Percentiles rank a stretch among this genome's conserved stretches.
phyloP scores from a whole-genome alignment of 441 rosid species.

The Populus hybrid region DNA sequence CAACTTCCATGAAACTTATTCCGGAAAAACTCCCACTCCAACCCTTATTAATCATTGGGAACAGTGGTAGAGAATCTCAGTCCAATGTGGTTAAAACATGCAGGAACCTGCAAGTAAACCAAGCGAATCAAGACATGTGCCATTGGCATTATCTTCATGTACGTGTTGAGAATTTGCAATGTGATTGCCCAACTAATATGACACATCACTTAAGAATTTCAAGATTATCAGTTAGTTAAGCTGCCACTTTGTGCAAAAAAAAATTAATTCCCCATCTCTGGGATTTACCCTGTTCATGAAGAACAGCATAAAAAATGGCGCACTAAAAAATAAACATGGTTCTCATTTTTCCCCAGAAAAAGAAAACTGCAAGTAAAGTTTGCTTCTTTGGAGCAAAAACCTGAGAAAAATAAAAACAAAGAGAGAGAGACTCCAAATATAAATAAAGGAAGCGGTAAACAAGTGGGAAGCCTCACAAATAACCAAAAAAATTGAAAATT shows the following conservation, averaged over 20 bases:
- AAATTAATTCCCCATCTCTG: no score
- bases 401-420: no score
- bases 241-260: background rate
- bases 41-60: constrained; percentile 62
- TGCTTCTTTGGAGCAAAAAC: no score
- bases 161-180: background rate
- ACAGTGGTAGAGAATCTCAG: constrained; percentile 45
- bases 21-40: constrained; percentile 32
- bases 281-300: no score
- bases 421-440: no score
- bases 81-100: constrained; percentile 38
- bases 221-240: background rate
- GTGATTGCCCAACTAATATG: background rate
- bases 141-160: background rate
- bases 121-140: constrained; percentile 12
- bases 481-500: no score
- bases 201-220: background rate
- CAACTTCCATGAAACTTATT: constrained; percentile 56
- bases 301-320: no score
- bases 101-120: constrained; percentile 42
- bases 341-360: no score
- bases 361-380: no score
- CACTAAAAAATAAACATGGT: no score
- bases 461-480: no score
- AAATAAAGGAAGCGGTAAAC: no score